Evolutionary conservation across 352 stramenopile genomes (phyloP).

Genomic region (Globisporangium recalcitrans): DNA sequence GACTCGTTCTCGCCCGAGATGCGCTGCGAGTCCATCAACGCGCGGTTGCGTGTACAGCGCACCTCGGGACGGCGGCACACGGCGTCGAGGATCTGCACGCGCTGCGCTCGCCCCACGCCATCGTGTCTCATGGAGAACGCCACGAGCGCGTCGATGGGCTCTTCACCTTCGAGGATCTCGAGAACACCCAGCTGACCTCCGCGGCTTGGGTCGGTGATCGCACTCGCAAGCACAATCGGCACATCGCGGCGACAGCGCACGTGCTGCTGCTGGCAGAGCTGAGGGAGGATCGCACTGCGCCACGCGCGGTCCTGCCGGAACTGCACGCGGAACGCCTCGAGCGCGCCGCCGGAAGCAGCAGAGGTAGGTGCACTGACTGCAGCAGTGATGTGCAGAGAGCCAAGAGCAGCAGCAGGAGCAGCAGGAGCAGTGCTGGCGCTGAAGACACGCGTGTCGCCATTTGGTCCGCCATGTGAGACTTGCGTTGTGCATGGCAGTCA

Average conservation of each 20-base stretch:
- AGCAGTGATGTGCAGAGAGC: not conserved
- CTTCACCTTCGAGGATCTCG: slow-evolving; percentile 23
- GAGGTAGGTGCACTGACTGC: not conserved
- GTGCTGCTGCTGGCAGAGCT: slow-evolving; percentile 19
- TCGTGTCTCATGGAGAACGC: slow-evolving; percentile 22
- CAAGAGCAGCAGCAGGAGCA: not conserved
- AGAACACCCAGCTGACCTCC: slow-evolving; percentile 14
- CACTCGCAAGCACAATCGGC: slow-evolving; percentile 17
- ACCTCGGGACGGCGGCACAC: not conserved
- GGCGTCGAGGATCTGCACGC: slow-evolving; percentile 6
- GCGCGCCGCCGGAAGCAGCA: slow-evolving; percentile 31
- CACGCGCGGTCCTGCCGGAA: slow-evolving; percentile 31
- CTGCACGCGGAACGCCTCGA: slow-evolving; percentile 41
- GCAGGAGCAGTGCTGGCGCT: not conserved
- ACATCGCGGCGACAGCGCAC: slow-evolving; percentile 19
- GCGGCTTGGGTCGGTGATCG: slow-evolving; percentile 16
- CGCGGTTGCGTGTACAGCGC: slow-evolving; percentile 33
- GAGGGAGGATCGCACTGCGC: slow-evolving; percentile 33
- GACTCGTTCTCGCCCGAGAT: slow-evolving; percentile 24
- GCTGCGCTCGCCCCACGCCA: slow-evolving; percentile 1
- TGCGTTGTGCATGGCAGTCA: not conserved
- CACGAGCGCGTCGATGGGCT: slow-evolving; percentile 26
- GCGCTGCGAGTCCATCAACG: slow-evolving; percentile 41
- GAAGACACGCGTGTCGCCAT: not conserved
- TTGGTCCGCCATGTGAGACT: slow-evolving; percentile 4